Conservation (phyloP, 1,139 yeast species). For the Sugiyamaella castrensis region DNA sequence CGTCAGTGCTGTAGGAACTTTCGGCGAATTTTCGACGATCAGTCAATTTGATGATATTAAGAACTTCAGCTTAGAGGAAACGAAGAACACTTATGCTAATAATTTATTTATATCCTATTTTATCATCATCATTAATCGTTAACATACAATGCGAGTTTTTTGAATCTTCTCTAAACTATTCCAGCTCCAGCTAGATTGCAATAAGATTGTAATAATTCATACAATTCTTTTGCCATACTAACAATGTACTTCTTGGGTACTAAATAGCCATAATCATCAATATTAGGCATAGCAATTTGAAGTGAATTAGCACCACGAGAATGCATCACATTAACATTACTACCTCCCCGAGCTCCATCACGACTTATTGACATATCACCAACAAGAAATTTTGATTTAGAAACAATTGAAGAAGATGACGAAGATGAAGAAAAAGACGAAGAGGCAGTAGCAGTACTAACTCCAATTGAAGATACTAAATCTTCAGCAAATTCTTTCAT, state of each 20-base stretch:
- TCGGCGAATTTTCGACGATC: too few species aligned
- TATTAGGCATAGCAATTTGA: slow-evolving; percentile 57
- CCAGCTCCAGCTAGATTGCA: neutral
- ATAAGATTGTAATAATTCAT: slow-evolving; percentile 37
- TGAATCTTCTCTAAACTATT: neutral
- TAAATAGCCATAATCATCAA: slow-evolving; percentile 80
- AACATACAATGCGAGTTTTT: neutral
- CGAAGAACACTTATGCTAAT: too few species aligned
- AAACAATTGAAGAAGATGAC: neutral
- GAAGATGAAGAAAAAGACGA: neutral
- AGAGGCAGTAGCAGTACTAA: slow-evolving; percentile 24
- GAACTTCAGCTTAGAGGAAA: too few species aligned
- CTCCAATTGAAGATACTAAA: slow-evolving; percentile 62
- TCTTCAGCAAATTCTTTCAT: slow-evolving; percentile 10
- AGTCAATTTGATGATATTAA: too few species aligned
- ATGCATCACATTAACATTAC: slow-evolving; percentile 72
- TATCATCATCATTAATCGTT: neutral
- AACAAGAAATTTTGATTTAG: neutral
- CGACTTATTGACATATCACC: slow-evolving; percentile 58
- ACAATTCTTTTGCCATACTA: slow-evolving; percentile 76
- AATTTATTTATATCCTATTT: too few species aligned
- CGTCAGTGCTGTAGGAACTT: too few species aligned
- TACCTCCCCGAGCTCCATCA: slow-evolving; percentile 64
- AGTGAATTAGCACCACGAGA: slow-evolving; percentile 49
- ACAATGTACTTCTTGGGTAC: slow-evolving; percentile 66